Conservation (phyloP, 192 early-diverging fungal species). For the Entomortierella chlamydospora region DNA sequence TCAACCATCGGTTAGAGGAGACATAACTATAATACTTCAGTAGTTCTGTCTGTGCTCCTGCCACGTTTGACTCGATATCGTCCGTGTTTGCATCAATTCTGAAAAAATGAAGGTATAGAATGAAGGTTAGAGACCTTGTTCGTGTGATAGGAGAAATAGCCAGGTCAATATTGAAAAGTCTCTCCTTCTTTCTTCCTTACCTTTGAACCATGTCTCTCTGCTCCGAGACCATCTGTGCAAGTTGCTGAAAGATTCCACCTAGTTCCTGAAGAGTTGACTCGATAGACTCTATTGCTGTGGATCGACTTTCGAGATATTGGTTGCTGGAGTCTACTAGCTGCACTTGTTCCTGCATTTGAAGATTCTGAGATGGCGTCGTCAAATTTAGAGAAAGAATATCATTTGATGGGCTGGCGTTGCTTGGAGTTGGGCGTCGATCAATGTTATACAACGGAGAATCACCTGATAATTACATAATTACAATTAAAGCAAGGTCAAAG, state of each 20-base stretch:
- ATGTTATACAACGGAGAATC: conserved; percentile 72
- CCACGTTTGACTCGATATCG: conserved; percentile 91
- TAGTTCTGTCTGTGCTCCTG: conserved; percentile 90
- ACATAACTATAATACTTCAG: conserved; percentile 93
- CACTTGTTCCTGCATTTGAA: conserved; percentile 74
- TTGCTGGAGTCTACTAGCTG: conserved; percentile 72
- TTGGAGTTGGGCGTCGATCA: conserved; percentile 29
- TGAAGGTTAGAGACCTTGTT: too few species aligned
- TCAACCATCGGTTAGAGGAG: conserved; percentile 94
- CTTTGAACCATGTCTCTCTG: conserved; percentile 91
- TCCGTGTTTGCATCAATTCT: conserved; percentile 96
- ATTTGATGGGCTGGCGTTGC: conserved; percentile 13
- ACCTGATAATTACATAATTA: too few species aligned
- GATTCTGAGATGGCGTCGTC: conserved; percentile 53
- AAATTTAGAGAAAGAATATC: too few species aligned
- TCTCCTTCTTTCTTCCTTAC: too few species aligned
- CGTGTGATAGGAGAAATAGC: too few species aligned
- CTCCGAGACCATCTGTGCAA: conserved; percentile 87
- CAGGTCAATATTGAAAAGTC: background rate
- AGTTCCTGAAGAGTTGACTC: conserved; percentile 98
- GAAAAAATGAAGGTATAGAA: too few species aligned
- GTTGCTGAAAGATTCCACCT: conserved; percentile 90
- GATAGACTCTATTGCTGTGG: conserved; percentile 93
- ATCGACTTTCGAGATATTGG: conserved; percentile 89
- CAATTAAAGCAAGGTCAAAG: too few species aligned